phyloP scores from a whole-genome alignment of 2,329 filamentous ascomycete species.

The Phyllosticta paracitricarpa region DNA sequence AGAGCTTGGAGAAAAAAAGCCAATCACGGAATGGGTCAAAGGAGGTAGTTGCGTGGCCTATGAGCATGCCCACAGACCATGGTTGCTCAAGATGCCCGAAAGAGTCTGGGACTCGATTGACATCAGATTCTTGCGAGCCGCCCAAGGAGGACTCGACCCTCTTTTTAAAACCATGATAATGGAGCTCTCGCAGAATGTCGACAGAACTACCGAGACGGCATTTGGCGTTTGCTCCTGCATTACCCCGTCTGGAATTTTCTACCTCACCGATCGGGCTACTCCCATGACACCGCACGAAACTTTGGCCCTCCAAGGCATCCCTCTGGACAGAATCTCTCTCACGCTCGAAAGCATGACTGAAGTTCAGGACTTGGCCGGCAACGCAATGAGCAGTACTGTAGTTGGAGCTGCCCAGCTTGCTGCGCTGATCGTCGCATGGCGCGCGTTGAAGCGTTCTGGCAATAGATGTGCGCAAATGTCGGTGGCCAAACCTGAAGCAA shows the following conservation, averaged over 20 bases:
- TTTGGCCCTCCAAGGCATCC: slow-evolving; percentile 59
- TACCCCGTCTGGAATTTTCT: slow-evolving; percentile 55
- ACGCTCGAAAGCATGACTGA: slow-evolving; percentile 48
- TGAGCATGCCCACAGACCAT: slow-evolving; percentile 46
- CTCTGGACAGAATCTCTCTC: slow-evolving; percentile 52
- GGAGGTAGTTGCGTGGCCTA: slow-evolving; percentile 43
- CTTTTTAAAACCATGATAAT: slow-evolving; percentile 45
- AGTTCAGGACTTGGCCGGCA: slow-evolving; percentile 62
- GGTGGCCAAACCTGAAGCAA: not conserved
- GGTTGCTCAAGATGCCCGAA: slow-evolving; percentile 42
- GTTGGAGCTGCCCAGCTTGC: slow-evolving; percentile 54
- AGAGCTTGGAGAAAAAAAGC: slow-evolving; percentile 44
- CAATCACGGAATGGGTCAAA: slow-evolving; percentile 51
- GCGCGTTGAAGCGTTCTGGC: not conserved
- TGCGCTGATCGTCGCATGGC: slow-evolving; percentile 38
- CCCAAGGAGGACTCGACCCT: slow-evolving; percentile 44
- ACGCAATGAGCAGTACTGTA: slow-evolving; percentile 69
- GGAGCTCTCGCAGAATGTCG: slow-evolving; percentile 65
- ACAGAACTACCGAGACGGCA: slow-evolving; percentile 42
- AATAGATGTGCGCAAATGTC: not conserved
- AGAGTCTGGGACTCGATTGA: slow-evolving; percentile 60
- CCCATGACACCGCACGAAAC: slow-evolving; percentile 53
- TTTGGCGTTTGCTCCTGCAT: slow-evolving; percentile 57
- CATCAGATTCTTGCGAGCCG: slow-evolving; percentile 45
- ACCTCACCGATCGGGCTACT: slow-evolving; percentile 50